phyloP scores from a whole-genome alignment of 1,139 yeast species.

The Debaryomyces robertsiae region DNA sequence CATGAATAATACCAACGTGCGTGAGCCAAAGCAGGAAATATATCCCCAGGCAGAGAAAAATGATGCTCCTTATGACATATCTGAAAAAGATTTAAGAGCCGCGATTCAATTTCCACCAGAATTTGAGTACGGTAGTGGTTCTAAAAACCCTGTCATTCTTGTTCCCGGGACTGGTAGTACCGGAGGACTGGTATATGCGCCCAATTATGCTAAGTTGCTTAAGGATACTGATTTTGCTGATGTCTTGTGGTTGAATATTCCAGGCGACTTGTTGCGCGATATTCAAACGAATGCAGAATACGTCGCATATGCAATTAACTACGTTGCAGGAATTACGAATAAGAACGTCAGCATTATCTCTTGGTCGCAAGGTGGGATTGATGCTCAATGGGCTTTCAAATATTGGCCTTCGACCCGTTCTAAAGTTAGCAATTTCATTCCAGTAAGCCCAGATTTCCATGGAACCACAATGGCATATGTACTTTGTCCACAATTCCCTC shows the following conservation, averaged over 20 bases:
- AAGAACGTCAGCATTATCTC: constrained; percentile 7
- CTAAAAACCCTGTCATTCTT: constrained; percentile 1
- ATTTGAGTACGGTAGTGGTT: constrained; percentile 3
- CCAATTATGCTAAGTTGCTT: constrained; percentile 5
- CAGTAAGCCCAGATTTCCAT: constrained; percentile 9
- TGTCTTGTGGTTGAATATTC: constrained; percentile 7
- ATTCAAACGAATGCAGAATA: constrained; percentile 8
- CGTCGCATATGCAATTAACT: constrained; percentile 9
- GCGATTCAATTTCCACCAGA: constrained; percentile 4
- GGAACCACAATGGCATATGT: constrained; percentile 4
- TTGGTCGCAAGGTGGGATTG: constrained; percentile 11
- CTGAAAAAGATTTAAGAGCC: constrained; percentile 2
- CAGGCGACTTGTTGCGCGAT: constrained; percentile 4
- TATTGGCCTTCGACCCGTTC: constrained; percentile 10
- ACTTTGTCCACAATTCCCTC: constrained; percentile 1
- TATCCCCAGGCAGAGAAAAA: constrained; percentile 4
- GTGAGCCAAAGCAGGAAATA: constrained; percentile 1
- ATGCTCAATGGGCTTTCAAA: constrained; percentile 9
- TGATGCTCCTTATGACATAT: constrained; percentile 9
- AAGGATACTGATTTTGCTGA: constrained; percentile 5
- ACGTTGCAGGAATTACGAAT: constrained; percentile 6
- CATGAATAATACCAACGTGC: constrained; percentile 3
- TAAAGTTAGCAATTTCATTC: constrained; percentile 8
- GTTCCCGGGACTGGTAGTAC: constrained; percentile 9
- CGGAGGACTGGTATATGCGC: constrained; percentile 7